Evolutionary conservation across 495 filamentous ascomycete species (phyloP).

Genomic region (Podospora bellae-mahoneyi): DNA sequence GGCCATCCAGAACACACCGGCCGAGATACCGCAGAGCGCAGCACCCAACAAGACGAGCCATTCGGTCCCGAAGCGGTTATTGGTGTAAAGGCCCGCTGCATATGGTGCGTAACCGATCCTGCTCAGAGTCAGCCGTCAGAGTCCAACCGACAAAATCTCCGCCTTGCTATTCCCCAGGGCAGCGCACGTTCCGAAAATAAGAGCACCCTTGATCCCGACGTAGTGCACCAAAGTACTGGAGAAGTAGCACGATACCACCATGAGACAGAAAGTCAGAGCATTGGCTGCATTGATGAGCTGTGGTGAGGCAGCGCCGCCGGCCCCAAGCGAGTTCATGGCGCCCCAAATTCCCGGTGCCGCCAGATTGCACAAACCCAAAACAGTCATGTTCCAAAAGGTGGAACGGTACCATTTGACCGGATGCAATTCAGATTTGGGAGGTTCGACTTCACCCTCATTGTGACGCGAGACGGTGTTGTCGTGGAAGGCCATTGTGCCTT

Average conservation of each 20-base stretch:
- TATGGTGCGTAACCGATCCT: slow-evolving; percentile 62
- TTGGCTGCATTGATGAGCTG: slow-evolving; percentile 69
- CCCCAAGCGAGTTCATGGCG: slow-evolving; percentile 67
- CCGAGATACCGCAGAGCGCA: slow-evolving; percentile 61
- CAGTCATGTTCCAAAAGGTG: slow-evolving; percentile 60
- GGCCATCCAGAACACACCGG: slow-evolving; percentile 65
- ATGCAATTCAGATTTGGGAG: slow-evolving; percentile 26
- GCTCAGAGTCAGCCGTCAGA: background rate
- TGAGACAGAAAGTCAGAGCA: slow-evolving; percentile 62
- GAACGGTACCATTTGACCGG: slow-evolving; percentile 62
- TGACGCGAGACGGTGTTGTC: background rate
- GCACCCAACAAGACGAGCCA: slow-evolving; percentile 65
- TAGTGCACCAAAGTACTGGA: slow-evolving; percentile 52
- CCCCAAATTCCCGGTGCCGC: slow-evolving; percentile 64
- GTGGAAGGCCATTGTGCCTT: slow-evolving; percentile 7
- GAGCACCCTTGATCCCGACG: slow-evolving; percentile 61
- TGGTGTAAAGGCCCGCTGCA: slow-evolving; percentile 62
- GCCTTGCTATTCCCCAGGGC: background rate
- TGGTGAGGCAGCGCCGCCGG: slow-evolving; percentile 60
- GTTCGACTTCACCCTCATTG: slow-evolving; percentile 17
- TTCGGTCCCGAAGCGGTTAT: slow-evolving; percentile 60
- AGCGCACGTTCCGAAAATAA: slow-evolving; percentile 56
- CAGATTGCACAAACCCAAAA: slow-evolving; percentile 62
- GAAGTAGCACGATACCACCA: slow-evolving; percentile 60
- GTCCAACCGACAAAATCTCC: background rate